These are phyloP conservation scores for Cryptococcus sp. DNA, from an alignment of 1,284 basidiomycete genomes.

Conservation along the genomic window DNA sequence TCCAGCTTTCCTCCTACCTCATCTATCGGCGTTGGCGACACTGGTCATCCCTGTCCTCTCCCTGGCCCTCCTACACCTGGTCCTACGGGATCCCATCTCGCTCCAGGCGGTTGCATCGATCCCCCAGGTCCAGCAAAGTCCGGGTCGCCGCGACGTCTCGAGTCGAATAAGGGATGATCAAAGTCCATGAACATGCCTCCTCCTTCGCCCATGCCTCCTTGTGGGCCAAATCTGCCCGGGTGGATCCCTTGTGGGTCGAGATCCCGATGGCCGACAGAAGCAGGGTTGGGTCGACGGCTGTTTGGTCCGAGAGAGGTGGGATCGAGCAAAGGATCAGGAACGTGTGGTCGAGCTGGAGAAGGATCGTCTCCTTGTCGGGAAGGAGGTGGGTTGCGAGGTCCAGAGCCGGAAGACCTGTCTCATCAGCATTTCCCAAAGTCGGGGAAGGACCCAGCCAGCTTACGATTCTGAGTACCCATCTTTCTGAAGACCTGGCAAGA, in stretches of 20 bases:
- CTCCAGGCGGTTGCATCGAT: slow-evolving; percentile 47
- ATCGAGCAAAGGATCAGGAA: slow-evolving; percentile 14
- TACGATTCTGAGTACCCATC: slow-evolving; percentile 43
- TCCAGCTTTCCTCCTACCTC: slow-evolving; percentile 16
- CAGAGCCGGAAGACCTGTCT: slow-evolving; percentile 13
- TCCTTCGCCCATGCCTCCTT: slow-evolving; percentile 20
- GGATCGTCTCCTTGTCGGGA: slow-evolving; percentile 11
- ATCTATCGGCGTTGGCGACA: slow-evolving; percentile 14
- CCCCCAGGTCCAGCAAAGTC: slow-evolving; percentile 30
- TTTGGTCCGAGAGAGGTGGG: slow-evolving; percentile 25
- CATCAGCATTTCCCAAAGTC: not conserved
- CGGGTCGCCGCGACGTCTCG: slow-evolving; percentile 13
- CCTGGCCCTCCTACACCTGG: slow-evolving; percentile 31
- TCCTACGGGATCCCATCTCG: slow-evolving; percentile 53
- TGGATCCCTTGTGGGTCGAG: slow-evolving; percentile 49
- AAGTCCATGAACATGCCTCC: slow-evolving; percentile 53
- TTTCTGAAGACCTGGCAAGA: slow-evolving; percentile 46
- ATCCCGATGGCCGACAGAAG: slow-evolving; percentile 50
- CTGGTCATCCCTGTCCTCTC: slow-evolving; percentile 18
- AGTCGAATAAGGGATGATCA: slow-evolving; percentile 51
- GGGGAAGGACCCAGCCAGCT: slow-evolving; percentile 9
- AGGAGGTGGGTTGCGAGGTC: slow-evolving; percentile 23
- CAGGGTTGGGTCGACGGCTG: slow-evolving; percentile 24
- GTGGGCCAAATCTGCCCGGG: slow-evolving; percentile 23
- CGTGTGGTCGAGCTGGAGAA: slow-evolving; percentile 19